phyloP scores from a whole-genome alignment of 2,329 filamentous ascomycete genomes.

The Clarireedia hainanense region DNA sequence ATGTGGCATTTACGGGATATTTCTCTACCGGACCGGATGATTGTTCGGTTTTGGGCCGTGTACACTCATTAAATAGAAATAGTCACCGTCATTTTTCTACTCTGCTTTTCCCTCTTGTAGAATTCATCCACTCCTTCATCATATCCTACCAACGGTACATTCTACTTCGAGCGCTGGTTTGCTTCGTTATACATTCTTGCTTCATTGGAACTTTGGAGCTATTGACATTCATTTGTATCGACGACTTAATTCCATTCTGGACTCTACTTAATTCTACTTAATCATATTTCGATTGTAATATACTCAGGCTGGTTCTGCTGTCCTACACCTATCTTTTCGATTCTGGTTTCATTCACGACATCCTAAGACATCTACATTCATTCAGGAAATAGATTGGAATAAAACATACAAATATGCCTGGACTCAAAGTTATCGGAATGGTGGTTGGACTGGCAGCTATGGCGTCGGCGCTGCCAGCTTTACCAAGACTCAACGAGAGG shows the following conservation, averaged over 20 bases:
- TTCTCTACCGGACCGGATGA: no score
- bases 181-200: constrained; percentile 17
- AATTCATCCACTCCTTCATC: not conserved
- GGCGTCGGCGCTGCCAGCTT: constrained; percentile 23
- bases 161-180: constrained; percentile 28
- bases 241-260: constrained; percentile 6
- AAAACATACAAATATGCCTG: constrained; percentile 23
- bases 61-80: no score
- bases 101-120: not conserved
- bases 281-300: constrained; percentile 18
- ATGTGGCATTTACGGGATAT: no score
- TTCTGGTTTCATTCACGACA: not conserved
- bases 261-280: constrained; percentile 18
- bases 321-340: constrained; percentile 1
- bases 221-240: constrained; percentile 19
- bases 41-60: no score
- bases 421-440: constrained; percentile 24
- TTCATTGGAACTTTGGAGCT: constrained; percentile 8
- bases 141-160: not conserved
- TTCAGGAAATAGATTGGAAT: no score
- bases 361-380: no score
- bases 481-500: constrained; percentile 21
- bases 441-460: constrained; percentile 21
- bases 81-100: no score
- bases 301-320: constrained; percentile 28